Evolutionary conservation across 805 yeast species (phyloP).

Genomic region (Barnettozyma wickerhamii): DNA sequence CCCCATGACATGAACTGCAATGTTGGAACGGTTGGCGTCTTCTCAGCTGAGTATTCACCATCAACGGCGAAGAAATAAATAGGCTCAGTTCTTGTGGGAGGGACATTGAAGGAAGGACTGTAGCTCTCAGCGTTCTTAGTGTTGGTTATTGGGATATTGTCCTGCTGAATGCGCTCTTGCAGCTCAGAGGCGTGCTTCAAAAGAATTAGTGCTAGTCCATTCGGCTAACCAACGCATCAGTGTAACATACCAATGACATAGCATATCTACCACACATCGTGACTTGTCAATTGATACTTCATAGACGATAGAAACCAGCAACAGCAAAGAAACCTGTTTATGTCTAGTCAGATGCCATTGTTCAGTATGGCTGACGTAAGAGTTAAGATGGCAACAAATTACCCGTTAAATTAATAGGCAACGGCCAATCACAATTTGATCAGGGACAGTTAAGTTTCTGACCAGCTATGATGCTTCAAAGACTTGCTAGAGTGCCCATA

Average conservation of each 20-base stretch:
- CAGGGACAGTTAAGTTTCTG: not conserved
- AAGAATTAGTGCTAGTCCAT: too few relatives aligned
- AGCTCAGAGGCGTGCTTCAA: constrained; percentile 14
- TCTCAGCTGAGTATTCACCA: not conserved
- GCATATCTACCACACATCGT: constrained; percentile 64
- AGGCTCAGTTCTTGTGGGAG: constrained; percentile 53
- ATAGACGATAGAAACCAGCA: too few relatives aligned
- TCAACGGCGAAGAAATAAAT: constrained; percentile 23
- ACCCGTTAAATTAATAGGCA: too few relatives aligned
- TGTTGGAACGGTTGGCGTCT: constrained; percentile 14
- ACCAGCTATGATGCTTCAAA: not conserved
- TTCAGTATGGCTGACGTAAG: too few relatives aligned
- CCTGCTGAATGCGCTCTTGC: constrained; percentile 11
- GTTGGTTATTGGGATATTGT: constrained; percentile 5
- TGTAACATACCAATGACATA: constrained; percentile 36
- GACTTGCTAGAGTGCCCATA: not conserved
- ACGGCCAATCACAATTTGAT: not conserved
- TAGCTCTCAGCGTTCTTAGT: constrained; percentile 19
- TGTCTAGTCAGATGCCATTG: too few relatives aligned
- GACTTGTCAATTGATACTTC: not conserved
- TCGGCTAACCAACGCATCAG: not conserved
- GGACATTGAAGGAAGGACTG: constrained; percentile 48
- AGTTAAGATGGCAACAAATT: too few relatives aligned
- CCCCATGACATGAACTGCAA: constrained; percentile 75
- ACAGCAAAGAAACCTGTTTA: too few relatives aligned